Percentiles rank a stretch among this genome's conserved stretches.
Evolutionary conservation across 306 rosid genomes (phyloP).

Genomic region (Cicer chorassanicum): DNA sequence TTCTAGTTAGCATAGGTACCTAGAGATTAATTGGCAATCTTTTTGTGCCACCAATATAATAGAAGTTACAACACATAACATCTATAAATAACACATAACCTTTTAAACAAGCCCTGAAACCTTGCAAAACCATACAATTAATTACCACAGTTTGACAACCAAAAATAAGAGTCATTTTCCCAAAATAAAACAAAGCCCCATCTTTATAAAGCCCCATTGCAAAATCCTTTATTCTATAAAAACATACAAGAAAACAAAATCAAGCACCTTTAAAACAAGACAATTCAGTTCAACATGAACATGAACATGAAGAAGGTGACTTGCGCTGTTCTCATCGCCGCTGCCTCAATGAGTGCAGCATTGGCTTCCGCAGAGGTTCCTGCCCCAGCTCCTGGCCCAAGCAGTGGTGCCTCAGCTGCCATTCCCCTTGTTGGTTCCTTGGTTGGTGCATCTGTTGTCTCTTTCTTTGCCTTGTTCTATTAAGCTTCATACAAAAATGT

Average conservation of each 20-base stretch:
- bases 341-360: conserved; percentile 50
- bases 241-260: conserved; percentile 5
- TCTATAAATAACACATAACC: not conserved
- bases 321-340: conserved; percentile 48
- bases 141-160: not conserved
- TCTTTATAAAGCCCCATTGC: conserved; percentile 31
- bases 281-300: conserved; percentile 29
- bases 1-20: conserved; percentile 12
- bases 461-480: conserved; percentile 65
- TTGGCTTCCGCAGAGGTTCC: conserved; percentile 46
- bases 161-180: conserved; percentile 28
- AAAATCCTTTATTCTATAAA: not conserved
- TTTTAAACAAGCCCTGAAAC: conserved; percentile 26
- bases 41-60: conserved; percentile 7
- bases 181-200: not conserved
- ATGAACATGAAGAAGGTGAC: conserved; percentile 57
- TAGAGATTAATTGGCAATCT: not conserved
- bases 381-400: conserved; percentile 54
- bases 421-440: conserved; percentile 57
- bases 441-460: conserved; percentile 66
- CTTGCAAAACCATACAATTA: conserved; percentile 44
- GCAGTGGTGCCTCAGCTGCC: conserved; percentile 49
- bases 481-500: conserved; percentile 37
- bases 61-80: not conserved
- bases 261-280: conserved; percentile 4